Conservation (phyloP, 495 filamentous ascomycete species). For the Darksidea phi region DNA sequence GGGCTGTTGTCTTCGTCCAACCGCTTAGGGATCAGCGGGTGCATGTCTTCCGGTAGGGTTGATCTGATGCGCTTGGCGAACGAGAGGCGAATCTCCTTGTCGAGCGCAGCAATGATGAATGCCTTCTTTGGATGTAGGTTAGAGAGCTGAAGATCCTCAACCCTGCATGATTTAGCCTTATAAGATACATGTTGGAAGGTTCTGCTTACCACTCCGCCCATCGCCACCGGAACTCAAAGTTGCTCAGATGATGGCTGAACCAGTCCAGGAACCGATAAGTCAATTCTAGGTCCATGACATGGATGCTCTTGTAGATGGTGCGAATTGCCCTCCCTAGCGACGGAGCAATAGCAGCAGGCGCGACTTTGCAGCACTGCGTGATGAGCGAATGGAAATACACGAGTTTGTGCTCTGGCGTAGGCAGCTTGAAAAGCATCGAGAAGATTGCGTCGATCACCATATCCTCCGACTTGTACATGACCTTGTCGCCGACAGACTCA, state of each 20-base stretch:
- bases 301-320: slow-evolving; percentile 76
- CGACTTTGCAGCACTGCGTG: slow-evolving; percentile 92
- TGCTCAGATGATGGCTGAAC: slow-evolving; percentile 97
- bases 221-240: slow-evolving; percentile 99
- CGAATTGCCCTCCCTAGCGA: slow-evolving; percentile 91
- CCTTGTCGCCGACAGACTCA: slow-evolving; percentile 65
- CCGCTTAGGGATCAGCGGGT: slow-evolving; percentile 73
- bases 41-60: slow-evolving; percentile 83
- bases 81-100: slow-evolving; percentile 95
- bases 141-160: slow-evolving; percentile 77
- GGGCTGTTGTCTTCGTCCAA: slow-evolving; percentile 87
- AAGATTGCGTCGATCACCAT: slow-evolving; percentile 96
- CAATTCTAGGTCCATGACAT: slow-evolving; percentile 83
- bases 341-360: slow-evolving; percentile 92
- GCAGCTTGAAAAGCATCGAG: slow-evolving; percentile 86
- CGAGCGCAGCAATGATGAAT: slow-evolving; percentile 83
- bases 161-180: slow-evolving; percentile 47
- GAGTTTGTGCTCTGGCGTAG: slow-evolving; percentile 84
- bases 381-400: slow-evolving; percentile 95
- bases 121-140: slow-evolving; percentile 82
- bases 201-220: slow-evolving; percentile 86
- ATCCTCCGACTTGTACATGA: slow-evolving; percentile 97
- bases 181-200: not conserved
- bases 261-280: slow-evolving; percentile 88
- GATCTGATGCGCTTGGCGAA: slow-evolving; percentile 96